phyloP scores from a whole-genome alignment of 169 alveolate species.

The Cryptosporidium felis region DNA sequence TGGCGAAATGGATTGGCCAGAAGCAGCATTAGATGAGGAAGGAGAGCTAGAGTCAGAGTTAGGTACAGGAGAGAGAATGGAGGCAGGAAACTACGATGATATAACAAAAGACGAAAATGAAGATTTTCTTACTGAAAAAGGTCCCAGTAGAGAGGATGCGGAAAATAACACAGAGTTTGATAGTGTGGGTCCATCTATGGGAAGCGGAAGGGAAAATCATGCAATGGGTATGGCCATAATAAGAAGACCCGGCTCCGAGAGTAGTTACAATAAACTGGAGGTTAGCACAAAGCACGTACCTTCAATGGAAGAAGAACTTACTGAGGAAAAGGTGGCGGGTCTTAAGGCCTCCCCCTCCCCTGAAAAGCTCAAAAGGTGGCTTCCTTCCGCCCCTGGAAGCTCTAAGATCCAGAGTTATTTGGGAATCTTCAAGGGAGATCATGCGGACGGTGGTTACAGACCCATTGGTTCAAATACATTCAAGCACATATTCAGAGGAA shows the following conservation, averaged over 20 bases:
- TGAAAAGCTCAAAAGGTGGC: constrained; percentile 23
- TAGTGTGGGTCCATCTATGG: no score
- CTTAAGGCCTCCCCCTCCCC: not conserved
- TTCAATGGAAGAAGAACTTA: not conserved
- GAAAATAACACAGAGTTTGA: no score
- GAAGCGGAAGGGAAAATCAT: no score
- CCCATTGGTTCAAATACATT: constrained; percentile 7
- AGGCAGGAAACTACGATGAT: no score
- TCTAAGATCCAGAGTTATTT: constrained; percentile 23
- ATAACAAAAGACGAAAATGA: not conserved
- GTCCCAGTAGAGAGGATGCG: not conserved
- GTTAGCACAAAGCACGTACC: not conserved
- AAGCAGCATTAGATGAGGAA: not conserved
- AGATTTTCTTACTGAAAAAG: no score
- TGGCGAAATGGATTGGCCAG: constrained; percentile 39
- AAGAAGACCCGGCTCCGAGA: constrained; percentile 17
- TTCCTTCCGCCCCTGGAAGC: not conserved
- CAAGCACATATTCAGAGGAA: constrained; percentile 3
- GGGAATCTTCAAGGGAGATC: not conserved
- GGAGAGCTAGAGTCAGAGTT: not conserved
- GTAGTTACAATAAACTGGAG: not conserved
- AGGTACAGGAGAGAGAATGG: no score
- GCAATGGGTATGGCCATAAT: no score
- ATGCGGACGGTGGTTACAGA: not conserved
- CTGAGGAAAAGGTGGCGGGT: not conserved